Percentiles rank a stretch among this genome's conserved stretches.
Conservation (phyloP, 2,329 filamentous ascomycete genomes). For the Pseudocercospora cruenta region DNA sequence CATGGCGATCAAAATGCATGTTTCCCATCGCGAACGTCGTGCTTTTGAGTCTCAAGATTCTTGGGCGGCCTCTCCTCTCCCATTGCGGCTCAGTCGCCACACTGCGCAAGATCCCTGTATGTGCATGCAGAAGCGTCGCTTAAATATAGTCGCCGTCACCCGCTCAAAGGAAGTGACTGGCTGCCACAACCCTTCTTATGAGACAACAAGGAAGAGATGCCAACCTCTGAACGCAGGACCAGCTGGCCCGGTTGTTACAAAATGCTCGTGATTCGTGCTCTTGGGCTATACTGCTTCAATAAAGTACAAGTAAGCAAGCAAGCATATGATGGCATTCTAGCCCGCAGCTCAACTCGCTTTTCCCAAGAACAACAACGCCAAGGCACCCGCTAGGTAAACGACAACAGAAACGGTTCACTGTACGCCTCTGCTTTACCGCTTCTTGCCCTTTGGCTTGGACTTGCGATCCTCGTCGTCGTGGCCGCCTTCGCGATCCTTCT, state of each 20-base stretch:
- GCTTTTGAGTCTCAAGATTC: no score
- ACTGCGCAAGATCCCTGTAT: no score
- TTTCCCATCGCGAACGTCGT: no score
- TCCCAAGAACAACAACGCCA: conserved; percentile 3
- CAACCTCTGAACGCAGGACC: no score
- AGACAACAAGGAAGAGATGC: no score
- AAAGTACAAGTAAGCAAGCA: conserved; percentile 6
- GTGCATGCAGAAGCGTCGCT: no score
- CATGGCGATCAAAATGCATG: no score
- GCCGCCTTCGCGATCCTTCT: conserved; percentile 62
- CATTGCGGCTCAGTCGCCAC: no score
- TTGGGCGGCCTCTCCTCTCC: no score
- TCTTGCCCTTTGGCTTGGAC: conserved; percentile 59
- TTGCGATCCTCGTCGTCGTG: conserved; percentile 61
- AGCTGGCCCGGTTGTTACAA: background rate
- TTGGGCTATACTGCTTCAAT: background rate
- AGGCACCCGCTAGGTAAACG: background rate
- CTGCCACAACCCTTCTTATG: no score
- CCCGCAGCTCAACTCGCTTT: background rate
- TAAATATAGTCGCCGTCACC: no score
- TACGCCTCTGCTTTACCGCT: conserved; percentile 23
- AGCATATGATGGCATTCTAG: background rate
- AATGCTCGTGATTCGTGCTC: conserved; percentile 3
- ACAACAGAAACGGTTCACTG: background rate
- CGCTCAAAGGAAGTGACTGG: no score